Evolutionary conservation across 257 asterid genomes (phyloP), one percentile per base, ranked within the genome.

Genomic region (Petunia secreta): DNA sequence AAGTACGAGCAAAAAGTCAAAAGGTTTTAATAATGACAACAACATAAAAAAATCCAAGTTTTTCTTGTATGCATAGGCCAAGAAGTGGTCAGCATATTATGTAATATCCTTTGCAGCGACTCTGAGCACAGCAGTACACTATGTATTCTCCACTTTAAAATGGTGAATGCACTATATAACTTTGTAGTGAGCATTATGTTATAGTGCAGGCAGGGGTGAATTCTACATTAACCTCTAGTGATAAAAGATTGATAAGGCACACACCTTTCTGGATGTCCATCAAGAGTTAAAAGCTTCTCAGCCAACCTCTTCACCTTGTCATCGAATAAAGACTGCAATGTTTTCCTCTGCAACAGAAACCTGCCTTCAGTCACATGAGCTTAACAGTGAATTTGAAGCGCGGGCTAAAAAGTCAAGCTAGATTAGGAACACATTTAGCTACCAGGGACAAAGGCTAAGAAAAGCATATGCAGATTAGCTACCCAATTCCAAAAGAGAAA

Each of bases 311-410:
- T 94, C 88, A 93, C 98, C 86, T 91, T 94, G 63, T 84, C 97
- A 57, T 90, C 89, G 64, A 87, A 95, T 55, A 95, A 80, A 67
- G 89, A 75, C 91, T 85, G 89, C 82, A 95, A 86, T 50, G 80
- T 88, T 89, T 90, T 90, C 92, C 85, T 95, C 99, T 95, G 97
- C 84, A 90, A 89, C 86, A 91, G 80, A 91, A 87, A 83, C 82
- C 85, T 82, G 84, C 77, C 87, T 86, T 89, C 83, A 81, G 89
- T 91, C 87, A 81, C 62, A 82, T 80, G 78, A 79, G 85, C 83
- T 82, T 75, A 25, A 82, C 40, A 67, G 80, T 80, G 87, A 87
- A 86, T 80, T 84, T 15, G 79, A 84, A 67, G 69, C 79, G 82
- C 6, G 38, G 68, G 75, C 16, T 54, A 73, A 43, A 54, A 82